Evolutionary conservation across 2,329 filamentous ascomycete genomes (phyloP).

Genomic region (Aaosphaeria arxii): DNA sequence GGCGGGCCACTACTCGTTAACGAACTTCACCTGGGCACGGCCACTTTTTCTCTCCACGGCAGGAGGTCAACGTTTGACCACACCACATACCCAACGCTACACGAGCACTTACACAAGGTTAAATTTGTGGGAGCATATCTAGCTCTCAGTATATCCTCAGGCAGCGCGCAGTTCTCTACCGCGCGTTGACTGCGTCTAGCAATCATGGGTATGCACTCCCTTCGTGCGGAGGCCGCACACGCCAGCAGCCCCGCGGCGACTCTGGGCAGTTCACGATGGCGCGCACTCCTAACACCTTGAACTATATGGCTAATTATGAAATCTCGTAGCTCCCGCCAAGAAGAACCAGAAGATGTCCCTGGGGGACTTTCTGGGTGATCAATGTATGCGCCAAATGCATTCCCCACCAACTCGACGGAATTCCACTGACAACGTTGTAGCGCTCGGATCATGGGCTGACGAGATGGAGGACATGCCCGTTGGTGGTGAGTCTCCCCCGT

Average conservation of each 20-base stretch:
- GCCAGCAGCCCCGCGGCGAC: constrained; percentile 4
- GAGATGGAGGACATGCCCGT: constrained; percentile 88
- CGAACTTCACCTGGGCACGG: not conserved
- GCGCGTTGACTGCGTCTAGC: constrained; percentile 45
- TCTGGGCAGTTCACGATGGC: not conserved
- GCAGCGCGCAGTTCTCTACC: constrained; percentile 33
- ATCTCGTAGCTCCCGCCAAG: constrained; percentile 76
- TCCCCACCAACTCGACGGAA: no score
- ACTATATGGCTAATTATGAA: constrained; percentile 43
- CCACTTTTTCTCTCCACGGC: constrained; percentile 25
- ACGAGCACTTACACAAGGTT: constrained; percentile 20
- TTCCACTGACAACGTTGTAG: constrained; percentile 41
- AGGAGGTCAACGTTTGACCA: constrained; percentile 18
- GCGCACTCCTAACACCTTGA: constrained; percentile 2
- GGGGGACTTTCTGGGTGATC: constrained; percentile 89
- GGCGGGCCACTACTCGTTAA: not conserved
- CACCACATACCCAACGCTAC: constrained; percentile 12
- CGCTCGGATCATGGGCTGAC: constrained; percentile 93
- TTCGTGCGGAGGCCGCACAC: constrained; percentile 18
- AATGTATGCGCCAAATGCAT: constrained; percentile 61
- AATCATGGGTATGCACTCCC: constrained; percentile 56
- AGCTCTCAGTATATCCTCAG: constrained; percentile 26
- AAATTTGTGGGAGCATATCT: constrained; percentile 21
- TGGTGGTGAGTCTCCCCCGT: constrained; percentile 59
- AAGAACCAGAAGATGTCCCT: constrained; percentile 96